phyloP scores from a whole-genome alignment of 805 yeast species.

The Candida rishiriensis region DNA sequence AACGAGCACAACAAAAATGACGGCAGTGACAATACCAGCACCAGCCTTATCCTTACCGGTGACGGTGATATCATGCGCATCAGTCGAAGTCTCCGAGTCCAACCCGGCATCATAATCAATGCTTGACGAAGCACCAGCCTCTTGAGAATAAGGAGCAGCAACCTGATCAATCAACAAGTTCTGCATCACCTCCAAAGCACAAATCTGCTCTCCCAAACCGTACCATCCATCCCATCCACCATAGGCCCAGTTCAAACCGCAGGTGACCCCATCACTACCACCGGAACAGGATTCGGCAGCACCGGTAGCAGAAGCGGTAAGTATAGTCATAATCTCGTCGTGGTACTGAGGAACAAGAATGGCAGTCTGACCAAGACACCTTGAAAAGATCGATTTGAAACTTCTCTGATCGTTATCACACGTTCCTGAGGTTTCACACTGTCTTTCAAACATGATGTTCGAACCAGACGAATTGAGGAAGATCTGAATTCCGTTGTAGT shows the following conservation, averaged over 20 bases:
- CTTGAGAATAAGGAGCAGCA: constrained; percentile 60
- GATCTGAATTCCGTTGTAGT: constrained; percentile 35
- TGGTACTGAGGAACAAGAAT: constrained; percentile 46
- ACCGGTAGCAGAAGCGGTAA: constrained; percentile 49
- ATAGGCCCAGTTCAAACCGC: constrained; percentile 70
- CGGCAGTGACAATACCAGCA: constrained; percentile 82
- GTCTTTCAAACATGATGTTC: constrained; percentile 52
- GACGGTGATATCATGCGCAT: constrained; percentile 41
- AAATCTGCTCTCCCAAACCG: constrained; percentile 84
- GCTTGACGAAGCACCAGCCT: constrained; percentile 44
- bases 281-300: constrained; percentile 81
- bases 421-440: constrained; percentile 47
- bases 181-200: constrained; percentile 64
- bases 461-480: constrained; percentile 39
- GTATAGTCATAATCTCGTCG: constrained; percentile 33
- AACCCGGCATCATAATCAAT: constrained; percentile 38
- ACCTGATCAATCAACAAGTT: constrained; percentile 34
- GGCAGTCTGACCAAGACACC: constrained; percentile 58
- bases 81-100: constrained; percentile 46
- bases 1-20: constrained; percentile 54
- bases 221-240: constrained; percentile 60
- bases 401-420: constrained; percentile 78
- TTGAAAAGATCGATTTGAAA: constrained; percentile 64
- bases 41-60: constrained; percentile 74
- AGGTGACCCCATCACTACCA: constrained; percentile 81